A percentile compares a stretch with the other conserved stretches of the same genome.
Evolutionary conservation across 768 basidiomycete species (phyloP).

Genomic region (Suillus lakei): DNA sequence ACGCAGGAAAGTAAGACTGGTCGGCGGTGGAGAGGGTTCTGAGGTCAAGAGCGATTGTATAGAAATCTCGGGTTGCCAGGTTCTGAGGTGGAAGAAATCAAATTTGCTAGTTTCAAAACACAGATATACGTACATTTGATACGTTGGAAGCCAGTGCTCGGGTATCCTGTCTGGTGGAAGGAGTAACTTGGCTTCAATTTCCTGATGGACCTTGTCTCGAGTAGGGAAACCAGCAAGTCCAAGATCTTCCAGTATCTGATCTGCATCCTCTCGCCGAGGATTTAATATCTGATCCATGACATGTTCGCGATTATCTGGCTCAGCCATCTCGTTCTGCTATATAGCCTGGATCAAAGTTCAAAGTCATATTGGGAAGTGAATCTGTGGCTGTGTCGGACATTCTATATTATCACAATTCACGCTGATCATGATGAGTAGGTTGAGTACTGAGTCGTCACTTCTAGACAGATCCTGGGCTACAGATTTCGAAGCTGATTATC

Average conservation of each 20-base stretch:
- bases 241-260: conserved; percentile 54
- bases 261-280: conserved; percentile 46
- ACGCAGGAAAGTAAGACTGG: conserved; percentile 72
- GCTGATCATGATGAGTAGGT: neutral
- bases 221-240: conserved; percentile 63
- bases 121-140: conserved; percentile 74
- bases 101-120: conserved; percentile 14
- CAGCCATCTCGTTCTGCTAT: neutral
- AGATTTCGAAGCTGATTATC: neutral
- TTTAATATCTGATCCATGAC: conserved; percentile 53
- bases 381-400: conserved; percentile 4
- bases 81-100: conserved; percentile 45
- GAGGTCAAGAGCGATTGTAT: conserved; percentile 67
- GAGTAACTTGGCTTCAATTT: conserved; percentile 79
- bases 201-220: conserved; percentile 59
- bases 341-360: neutral
- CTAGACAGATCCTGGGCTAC: neutral
- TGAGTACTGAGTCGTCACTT: neutral
- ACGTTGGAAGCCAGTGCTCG: conserved; percentile 73
- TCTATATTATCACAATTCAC: neutral
- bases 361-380: neutral
- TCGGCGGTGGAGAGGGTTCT: conserved; percentile 76
- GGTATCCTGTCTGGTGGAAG: conserved; percentile 70
- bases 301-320: conserved; percentile 19
- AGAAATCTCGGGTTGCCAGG: conserved; percentile 69